These are phyloP conservation scores for Globisporangium spiculum DNA, from an alignment of 352 stramenopile genomes.

Conservation along the genomic window DNA sequence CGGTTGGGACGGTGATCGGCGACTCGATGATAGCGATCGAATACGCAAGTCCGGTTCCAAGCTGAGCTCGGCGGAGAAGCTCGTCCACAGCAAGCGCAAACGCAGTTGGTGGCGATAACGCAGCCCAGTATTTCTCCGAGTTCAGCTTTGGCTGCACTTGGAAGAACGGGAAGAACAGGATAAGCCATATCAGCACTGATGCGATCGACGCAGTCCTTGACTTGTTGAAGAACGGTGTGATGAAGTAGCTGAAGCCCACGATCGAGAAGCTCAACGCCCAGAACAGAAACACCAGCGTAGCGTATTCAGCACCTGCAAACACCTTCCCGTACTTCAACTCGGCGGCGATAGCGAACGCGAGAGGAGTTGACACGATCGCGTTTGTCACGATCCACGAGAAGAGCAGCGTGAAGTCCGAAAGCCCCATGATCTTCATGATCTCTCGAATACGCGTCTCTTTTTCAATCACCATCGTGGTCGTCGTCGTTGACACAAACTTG, in stretches of 20 bases:
- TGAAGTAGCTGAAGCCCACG: constrained; percentile 60
- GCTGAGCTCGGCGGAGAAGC: constrained; percentile 52
- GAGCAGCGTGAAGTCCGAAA: constrained; percentile 59
- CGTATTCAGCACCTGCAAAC: constrained; percentile 56
- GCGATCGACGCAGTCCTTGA: constrained; percentile 54
- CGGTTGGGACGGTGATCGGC: constrained; percentile 43
- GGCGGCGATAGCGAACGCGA: constrained; percentile 43
- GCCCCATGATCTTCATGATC: constrained; percentile 85
- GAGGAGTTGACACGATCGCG: constrained; percentile 40
- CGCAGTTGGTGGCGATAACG: constrained; percentile 56
- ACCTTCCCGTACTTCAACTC: constrained; percentile 68
- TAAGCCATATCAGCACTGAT: constrained; percentile 66
- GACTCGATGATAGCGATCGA: constrained; percentile 36
- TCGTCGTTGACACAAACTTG: constrained; percentile 59
- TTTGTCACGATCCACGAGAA: constrained; percentile 62
- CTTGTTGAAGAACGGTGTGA: constrained; percentile 73
- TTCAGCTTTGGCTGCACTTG: constrained; percentile 51
- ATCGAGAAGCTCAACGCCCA: constrained; percentile 57
- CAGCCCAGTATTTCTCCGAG: constrained; percentile 41
- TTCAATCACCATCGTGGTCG: constrained; percentile 72
- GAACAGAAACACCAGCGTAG: constrained; percentile 66
- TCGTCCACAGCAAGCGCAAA: constrained; percentile 66
- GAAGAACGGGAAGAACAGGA: constrained; percentile 76
- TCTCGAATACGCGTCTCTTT: constrained; percentile 78
- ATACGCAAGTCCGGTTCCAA: constrained; percentile 61